Evolutionary conservation across 2,329 filamentous ascomycete genomes (phyloP).

Genomic region (Lachnellula arida): DNA sequence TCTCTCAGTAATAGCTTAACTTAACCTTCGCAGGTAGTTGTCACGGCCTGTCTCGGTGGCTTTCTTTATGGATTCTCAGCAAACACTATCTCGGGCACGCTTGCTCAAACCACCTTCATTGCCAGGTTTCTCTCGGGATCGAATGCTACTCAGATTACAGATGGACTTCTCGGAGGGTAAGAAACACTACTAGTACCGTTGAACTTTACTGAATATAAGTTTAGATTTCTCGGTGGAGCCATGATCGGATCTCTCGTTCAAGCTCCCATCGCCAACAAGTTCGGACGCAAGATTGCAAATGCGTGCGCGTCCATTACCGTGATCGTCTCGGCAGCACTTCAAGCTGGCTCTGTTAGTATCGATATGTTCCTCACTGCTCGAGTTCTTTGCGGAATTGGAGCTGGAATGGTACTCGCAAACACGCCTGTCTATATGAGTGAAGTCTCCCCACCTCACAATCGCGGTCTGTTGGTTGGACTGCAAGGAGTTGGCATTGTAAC

Average conservation of each 20-base stretch:
- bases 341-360: constrained; percentile 13
- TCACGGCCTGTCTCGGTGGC: constrained; percentile 25
- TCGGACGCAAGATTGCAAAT: constrained; percentile 21
- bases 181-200: neutral
- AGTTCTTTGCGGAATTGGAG: neutral
- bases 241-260: constrained; percentile 23
- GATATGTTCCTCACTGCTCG: neutral
- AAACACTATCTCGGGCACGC: constrained; percentile 29
- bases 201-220: neutral
- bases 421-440: constrained; percentile 26
- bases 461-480: constrained; percentile 28
- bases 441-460: constrained; percentile 27
- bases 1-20: constrained; percentile 11
- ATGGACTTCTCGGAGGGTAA: constrained; percentile 22
- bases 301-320: constrained; percentile 13
- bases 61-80: constrained; percentile 31
- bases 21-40: constrained; percentile 15
- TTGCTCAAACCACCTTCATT: constrained; percentile 29
- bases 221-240: constrained; percentile 24
- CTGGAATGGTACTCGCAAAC: constrained; percentile 11
- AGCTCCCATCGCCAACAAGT: constrained; percentile 21
- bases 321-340: constrained; percentile 17
- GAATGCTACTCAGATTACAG: constrained; percentile 17
- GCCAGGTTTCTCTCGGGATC: constrained; percentile 20
- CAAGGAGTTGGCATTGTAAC: constrained; percentile 31